phyloP scores from a whole-genome alignment of 2,329 filamentous ascomycete species.

The Verticillium nubilum region DNA sequence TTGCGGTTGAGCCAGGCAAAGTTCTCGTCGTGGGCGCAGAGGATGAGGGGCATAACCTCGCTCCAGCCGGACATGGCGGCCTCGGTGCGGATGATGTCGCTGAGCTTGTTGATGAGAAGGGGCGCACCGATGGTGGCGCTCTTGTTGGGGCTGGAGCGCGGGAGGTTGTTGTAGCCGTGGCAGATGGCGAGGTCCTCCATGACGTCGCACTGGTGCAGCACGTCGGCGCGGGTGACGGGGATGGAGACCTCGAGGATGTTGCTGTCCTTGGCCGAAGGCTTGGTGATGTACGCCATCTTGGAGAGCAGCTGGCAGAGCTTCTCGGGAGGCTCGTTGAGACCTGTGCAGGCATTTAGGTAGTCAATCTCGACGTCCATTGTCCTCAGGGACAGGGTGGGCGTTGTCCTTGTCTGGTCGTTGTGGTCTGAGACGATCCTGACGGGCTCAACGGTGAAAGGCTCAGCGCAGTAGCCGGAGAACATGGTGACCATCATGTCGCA shows the following conservation, averaged over 20 bases:
- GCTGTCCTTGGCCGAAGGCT: conserved; percentile 62
- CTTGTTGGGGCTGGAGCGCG: conserved; percentile 79
- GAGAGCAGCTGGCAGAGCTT: conserved; percentile 74
- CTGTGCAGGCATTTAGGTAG: conserved; percentile 92
- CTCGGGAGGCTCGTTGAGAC: conserved; percentile 67
- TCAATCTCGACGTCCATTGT: conserved; percentile 77
- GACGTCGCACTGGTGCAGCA: conserved; percentile 93
- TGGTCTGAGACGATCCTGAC: conserved; percentile 89
- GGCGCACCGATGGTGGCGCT: conserved; percentile 82
- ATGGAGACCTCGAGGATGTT: conserved; percentile 77
- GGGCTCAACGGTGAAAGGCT: conserved; percentile 89
- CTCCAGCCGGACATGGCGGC: conserved; percentile 92
- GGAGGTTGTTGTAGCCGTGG: conserved; percentile 96
- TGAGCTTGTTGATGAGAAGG: conserved; percentile 87
- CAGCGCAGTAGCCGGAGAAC: conserved; percentile 88
- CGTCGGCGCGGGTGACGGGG: conserved; percentile 85
- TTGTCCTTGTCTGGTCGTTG: conserved; percentile 76
- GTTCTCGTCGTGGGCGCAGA: conserved; percentile 98
- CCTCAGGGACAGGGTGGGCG: conserved; percentile 74
- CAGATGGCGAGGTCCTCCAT: conserved; percentile 98
- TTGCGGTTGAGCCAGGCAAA: conserved; percentile 90
- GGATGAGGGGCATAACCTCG: conserved; percentile 91
- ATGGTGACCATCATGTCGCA: conserved; percentile 94
- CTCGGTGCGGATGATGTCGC: conserved; percentile 84
- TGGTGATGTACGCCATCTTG: conserved; percentile 85